Conservation (phyloP, 305 asterid genomes). For the Plantago coronopus region DNA sequence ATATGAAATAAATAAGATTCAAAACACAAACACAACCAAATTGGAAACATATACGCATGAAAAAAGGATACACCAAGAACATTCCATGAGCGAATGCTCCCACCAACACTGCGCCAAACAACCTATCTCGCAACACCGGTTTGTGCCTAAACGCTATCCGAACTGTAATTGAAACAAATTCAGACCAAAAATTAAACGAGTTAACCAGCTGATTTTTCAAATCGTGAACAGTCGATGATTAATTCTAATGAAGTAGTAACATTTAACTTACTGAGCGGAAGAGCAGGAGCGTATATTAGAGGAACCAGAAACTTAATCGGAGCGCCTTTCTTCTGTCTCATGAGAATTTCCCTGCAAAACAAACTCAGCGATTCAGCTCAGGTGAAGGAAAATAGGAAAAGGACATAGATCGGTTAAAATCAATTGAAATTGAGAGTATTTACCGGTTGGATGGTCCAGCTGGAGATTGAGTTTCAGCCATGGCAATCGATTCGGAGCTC, state of each 20-base stretch:
- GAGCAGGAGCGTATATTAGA: constrained; percentile 62
- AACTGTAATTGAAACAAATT: constrained; percentile 38
- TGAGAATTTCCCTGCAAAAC: not conserved
- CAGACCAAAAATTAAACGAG: constrained; percentile 1
- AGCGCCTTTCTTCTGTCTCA: constrained; percentile 16
- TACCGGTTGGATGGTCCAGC: constrained; percentile 5
- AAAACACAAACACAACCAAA: not conserved
- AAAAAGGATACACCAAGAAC: constrained; percentile 85
- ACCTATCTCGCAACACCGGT: constrained; percentile 88
- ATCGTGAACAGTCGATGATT: not conserved
- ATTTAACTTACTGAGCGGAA: constrained; percentile 71
- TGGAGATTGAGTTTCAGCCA: constrained; percentile 4
- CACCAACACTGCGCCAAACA: constrained; percentile 65
- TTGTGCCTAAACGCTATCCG: constrained; percentile 70
- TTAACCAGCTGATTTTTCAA: too few species aligned
- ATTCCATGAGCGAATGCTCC: constrained; percentile 87
- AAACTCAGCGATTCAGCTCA: not conserved
- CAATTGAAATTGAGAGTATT: not conserved
- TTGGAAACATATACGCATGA: not conserved
- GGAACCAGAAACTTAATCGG: constrained; percentile 6
- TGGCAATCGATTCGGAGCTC: not conserved
- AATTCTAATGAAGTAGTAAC: not conserved
- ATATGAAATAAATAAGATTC: too few species aligned
- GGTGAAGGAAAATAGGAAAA: not conserved
- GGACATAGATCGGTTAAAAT: not conserved